These are phyloP conservation scores for Hypoxylon sp. DNA, from an alignment of 2,329 filamentous ascomycete genomes.

Conservation along the genomic window DNA sequence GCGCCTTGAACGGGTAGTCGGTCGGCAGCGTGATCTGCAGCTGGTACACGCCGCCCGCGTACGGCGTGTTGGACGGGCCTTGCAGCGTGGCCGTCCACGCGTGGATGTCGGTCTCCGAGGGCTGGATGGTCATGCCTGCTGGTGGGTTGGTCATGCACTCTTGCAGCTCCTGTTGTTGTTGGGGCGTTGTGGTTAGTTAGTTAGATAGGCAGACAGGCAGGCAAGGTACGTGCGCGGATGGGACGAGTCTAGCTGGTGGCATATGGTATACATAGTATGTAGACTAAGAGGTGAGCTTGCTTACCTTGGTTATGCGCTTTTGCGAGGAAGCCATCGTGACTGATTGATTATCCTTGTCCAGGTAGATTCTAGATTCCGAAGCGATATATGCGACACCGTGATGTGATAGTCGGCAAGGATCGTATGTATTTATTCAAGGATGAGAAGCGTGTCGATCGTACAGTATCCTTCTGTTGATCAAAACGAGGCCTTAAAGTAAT, in stretches of 20 bases:
- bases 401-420: not conserved
- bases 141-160: slow-evolving; percentile 60
- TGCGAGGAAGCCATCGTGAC: slow-evolving; percentile 43
- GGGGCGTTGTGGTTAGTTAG: not conserved
- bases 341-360: not conserved
- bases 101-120: slow-evolving; percentile 59
- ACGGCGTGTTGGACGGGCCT: slow-evolving; percentile 56
- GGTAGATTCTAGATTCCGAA: not conserved
- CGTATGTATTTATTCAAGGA: no score
- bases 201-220: slow-evolving; percentile 2
- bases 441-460: no score
- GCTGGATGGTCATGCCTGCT: slow-evolving; percentile 55
- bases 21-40: slow-evolving; percentile 76
- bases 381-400: no score
- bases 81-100: slow-evolving; percentile 60
- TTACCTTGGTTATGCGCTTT: slow-evolving; percentile 47
- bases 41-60: slow-evolving; percentile 75
- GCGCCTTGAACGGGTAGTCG: slow-evolving; percentile 92
- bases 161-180: slow-evolving; percentile 59
- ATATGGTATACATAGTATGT: no score
- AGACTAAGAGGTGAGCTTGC: slow-evolving; percentile 1
- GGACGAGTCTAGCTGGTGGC: slow-evolving; percentile 11
- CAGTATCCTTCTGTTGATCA: no score
- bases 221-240: slow-evolving; percentile 36
- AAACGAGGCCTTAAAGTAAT: slow-evolving; percentile 3